phyloP scores from a whole-genome alignment of 73 alveolate species.

The Urostyla sp. region DNA sequence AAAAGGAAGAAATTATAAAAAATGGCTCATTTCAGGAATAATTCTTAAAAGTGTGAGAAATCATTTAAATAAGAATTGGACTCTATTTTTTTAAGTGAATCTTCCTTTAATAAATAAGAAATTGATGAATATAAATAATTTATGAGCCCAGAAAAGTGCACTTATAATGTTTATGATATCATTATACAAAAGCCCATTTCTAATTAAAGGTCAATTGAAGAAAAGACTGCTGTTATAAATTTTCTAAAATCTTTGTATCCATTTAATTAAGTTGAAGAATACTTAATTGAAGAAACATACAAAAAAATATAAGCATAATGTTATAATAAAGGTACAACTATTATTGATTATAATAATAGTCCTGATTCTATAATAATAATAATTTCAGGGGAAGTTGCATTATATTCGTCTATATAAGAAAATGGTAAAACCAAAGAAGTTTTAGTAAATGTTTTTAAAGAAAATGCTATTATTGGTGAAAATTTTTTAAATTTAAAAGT shows the following conservation, averaged over 20 bases:
- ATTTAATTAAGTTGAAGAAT: constrained; percentile 7
- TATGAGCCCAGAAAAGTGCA: constrained; percentile 37
- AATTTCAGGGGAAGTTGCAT: constrained; percentile 2
- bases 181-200: not conserved
- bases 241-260: constrained; percentile 32
- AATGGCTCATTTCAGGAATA: not conserved
- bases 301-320: not conserved
- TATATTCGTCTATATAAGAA: not conserved
- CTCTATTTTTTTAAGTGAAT: not conserved
- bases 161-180: not conserved
- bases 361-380: constrained; percentile 7
- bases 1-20: not conserved
- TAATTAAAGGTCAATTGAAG: constrained; percentile 11
- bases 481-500: constrained; percentile 1
- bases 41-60: not conserved
- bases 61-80: not conserved
- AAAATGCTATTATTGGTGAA: constrained; percentile 13
- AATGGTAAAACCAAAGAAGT: not conserved
- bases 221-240: not conserved
- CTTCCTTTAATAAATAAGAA: not conserved
- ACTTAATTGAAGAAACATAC: not conserved
- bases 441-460: not conserved
- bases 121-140: not conserved
- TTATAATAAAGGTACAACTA: not conserved
- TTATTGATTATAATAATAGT: constrained; percentile 23